Evolutionary conservation across 257 asterid genomes (phyloP).

Genomic region (Pogostemon cablin): DNA sequence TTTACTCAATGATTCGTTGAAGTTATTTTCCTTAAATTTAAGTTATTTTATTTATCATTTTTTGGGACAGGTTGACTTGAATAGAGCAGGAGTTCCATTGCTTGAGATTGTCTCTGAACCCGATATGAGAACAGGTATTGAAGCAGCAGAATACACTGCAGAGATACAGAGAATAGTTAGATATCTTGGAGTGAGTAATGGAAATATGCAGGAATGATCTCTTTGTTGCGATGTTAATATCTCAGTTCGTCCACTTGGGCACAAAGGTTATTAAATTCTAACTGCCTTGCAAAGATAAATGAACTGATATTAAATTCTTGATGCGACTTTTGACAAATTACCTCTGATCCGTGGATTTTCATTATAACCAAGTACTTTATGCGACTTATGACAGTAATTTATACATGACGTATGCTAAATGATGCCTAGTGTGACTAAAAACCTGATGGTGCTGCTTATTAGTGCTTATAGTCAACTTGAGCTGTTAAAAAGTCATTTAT

Average conservation of each 20-base stretch:
- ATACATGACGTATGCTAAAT: too few relatives aligned
- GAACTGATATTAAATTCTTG: neutral
- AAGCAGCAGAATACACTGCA: conserved; percentile 97
- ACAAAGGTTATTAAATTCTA: conserved; percentile 66
- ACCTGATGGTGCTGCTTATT: too few relatives aligned
- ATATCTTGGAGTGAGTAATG: conserved; percentile 91
- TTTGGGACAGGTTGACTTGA: conserved; percentile 84
- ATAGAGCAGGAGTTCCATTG: conserved; percentile 98
- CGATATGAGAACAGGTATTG: conserved; percentile 96
- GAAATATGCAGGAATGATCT: conserved; percentile 98
- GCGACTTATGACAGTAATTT: too few relatives aligned
- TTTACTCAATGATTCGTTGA: conserved; percentile 1
- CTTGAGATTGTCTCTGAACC: conserved; percentile 99
- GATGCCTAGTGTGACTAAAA: too few relatives aligned
- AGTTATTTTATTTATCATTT: neutral
- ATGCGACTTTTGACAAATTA: neutral
- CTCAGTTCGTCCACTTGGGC: conserved; percentile 85
- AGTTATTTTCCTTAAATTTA: neutral
- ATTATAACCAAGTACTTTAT: neutral
- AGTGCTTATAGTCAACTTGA: neutral
- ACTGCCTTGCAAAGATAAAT: neutral
- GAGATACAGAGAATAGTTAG: conserved; percentile 95
- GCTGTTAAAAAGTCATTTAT: neutral
- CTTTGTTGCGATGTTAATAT: conserved; percentile 97
- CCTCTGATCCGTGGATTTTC: neutral